Base-by-base conservation (phyloP, 805 yeast species). In the Schwanniomyces sp. region DNA sequence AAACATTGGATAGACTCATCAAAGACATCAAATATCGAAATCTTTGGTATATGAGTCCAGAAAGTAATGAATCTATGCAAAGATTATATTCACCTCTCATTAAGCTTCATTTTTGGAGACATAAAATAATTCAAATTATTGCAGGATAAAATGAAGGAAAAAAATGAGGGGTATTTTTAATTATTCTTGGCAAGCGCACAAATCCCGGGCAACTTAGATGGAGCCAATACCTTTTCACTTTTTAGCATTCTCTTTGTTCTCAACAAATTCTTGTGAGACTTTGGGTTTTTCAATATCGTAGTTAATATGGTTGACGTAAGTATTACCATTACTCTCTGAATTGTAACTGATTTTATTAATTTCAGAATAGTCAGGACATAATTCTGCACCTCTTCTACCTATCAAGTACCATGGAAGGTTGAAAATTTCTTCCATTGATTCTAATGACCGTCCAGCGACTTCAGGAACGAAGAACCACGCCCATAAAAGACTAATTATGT, bases 361-460 rank as follows among this genome's bases (percentile, higher is more conserved):
- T 50, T 72, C 76, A 26, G 80, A 72, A 56, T 66, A 68, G 55
- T 80, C 83, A 29, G 84, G 83, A 50, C 80, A 76, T 51, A 80
- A 66, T 52, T 67, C 63, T 28, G 76, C 71, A 57, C 84, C 84
- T 47, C 64, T 72, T 64, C 85, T 70, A 40, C 85, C 85, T 52
- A 81, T 69, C 44, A 78, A 53, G 59, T 79, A 78, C 85, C 85
- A 81, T 45, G 84, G 85, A 54, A 78, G 67, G 56, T 61, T 67
- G 67, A 79, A 79, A 39, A 78, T 58, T 45, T 73, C 79, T 52
- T 78, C 81, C 78, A 79, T 75, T 48, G 72, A 62, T 57, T 79
- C 83, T 63, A 79, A 70, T 27, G 77, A 67, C 51, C 79, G 64
- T n/a, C 81, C 81, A 9, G 75, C 51, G 25, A 78, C 67, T 59